Evolutionary conservation across 2,329 filamentous ascomycete genomes (phyloP), one percentile per base, ranked within the genome.

Genomic region (Xylariaceae sp.): DNA sequence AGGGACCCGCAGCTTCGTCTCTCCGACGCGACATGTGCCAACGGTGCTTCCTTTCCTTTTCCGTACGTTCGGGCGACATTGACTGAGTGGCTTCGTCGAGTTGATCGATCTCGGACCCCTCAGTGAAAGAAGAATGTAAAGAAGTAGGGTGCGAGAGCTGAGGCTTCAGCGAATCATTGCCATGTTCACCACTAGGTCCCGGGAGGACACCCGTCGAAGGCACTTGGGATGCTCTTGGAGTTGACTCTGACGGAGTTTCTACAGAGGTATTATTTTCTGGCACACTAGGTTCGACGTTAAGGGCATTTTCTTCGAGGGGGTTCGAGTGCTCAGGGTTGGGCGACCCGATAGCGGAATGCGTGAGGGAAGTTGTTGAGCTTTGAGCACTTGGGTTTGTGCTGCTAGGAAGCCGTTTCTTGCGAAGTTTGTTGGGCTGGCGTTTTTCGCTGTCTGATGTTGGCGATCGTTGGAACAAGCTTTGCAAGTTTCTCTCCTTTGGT

Each of bases 321-420:
- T 79, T 75, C 2, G 64, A 43, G 4, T 61, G 49, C 52, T 80
- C 77, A 19, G 62, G 49, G 25, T 59, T 65, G 2, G 78, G 76
- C 5, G 77, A 78, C 2, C 66, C 64, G 8, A 67, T 61, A 35
- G 68, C 64, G 11, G 71, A 73, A 32, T 73, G 67, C 5, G 70
- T 64, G 14, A 95, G 71, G 6, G 91, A 96, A 14, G 86, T 80
- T 6, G 80, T 86, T 14, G 93, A 97, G 61, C 91, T 96, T 53
- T 95, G 90, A 0, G 92, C 91, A 62, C 92, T 96, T 17, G 84
- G 85, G 56, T 89, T 91, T 19, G 86, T 69, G 59, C 87, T 88
- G 34, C 82, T 84, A 0, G 87, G 84, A 44, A 86, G 72, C 52
- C 83, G 77, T 67, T 88, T 95, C 73, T 97, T 97, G 65, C 85